Conservation (phyloP, 805 yeast genomes). For the Sugiyamaella smithiae region DNA sequence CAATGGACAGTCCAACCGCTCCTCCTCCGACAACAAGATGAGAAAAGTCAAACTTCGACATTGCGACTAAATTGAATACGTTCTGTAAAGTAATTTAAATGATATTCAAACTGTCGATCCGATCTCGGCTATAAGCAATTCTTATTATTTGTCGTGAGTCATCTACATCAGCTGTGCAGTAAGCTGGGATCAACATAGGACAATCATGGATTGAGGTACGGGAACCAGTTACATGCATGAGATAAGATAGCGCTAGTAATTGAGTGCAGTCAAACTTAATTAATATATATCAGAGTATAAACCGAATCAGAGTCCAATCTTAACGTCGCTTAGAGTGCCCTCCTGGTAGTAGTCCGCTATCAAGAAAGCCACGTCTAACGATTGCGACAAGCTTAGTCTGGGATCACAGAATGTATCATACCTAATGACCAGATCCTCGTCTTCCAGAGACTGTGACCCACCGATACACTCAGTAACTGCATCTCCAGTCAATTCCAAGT, state of each 20-base stretch:
- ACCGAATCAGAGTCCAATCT: no score
- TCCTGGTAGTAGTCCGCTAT: conserved; percentile 36
- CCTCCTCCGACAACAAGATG: conserved; percentile 84
- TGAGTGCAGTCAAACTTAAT: no score
- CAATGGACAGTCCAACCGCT: conserved; percentile 78
- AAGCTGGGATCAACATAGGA: no score
- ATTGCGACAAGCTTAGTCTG: conserved; percentile 38
- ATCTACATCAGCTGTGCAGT: no score
- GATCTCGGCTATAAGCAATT: no score
- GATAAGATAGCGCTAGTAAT: no score
- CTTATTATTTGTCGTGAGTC: no score
- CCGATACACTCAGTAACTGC: conserved; percentile 45
- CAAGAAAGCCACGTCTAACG: conserved; percentile 41
- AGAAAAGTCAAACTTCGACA: conserved; percentile 47
- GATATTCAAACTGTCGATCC: no score
- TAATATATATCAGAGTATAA: no score
- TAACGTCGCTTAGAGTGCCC: conserved; percentile 4
- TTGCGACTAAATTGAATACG: not conserved
- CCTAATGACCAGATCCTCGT: conserved; percentile 39
- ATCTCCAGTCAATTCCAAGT: conserved; percentile 43
- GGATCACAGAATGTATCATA: conserved; percentile 46
- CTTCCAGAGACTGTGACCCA: conserved; percentile 38
- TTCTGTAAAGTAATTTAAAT: no score
- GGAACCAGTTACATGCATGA: no score
- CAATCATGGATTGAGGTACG: no score